Percentiles rank a stretch among this genome's conserved stretches.
Evolutionary conservation across 495 filamentous ascomycete genomes (phyloP).

Genomic region (Aspergillus olivimuriae): DNA sequence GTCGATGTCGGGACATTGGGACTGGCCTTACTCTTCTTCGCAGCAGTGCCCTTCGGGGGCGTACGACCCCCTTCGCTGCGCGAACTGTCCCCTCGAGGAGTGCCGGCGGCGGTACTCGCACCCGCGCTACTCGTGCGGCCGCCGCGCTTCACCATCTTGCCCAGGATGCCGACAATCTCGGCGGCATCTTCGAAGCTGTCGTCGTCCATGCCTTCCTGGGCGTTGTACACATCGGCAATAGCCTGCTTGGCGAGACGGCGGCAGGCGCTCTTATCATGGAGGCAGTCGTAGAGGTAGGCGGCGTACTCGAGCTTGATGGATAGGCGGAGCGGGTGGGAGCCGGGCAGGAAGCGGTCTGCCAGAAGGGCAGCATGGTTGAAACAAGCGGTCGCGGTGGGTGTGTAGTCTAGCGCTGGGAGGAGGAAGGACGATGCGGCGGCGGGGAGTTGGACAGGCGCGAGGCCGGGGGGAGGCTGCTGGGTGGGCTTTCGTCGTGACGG

Average conservation of each 20-base stretch:
- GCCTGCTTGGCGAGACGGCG: conserved; percentile 72
- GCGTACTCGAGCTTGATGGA: conserved; percentile 89
- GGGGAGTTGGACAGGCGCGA: conserved; percentile 41
- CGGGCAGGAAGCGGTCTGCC: conserved; percentile 68
- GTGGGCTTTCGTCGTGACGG: conserved; percentile 19
- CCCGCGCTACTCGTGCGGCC: conserved; percentile 25
- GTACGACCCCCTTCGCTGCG: conserved; percentile 30
- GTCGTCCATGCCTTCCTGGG: conserved; percentile 85
- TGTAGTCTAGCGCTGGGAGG: conserved; percentile 73
- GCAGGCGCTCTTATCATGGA: conserved; percentile 70
- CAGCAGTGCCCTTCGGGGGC: conserved; percentile 11
- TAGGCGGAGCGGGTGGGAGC: conserved; percentile 82
- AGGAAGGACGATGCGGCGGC: conserved; percentile 58
- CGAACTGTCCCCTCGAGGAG: conserved; percentile 23
- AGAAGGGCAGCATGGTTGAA: conserved; percentile 74
- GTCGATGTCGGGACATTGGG: not conserved
- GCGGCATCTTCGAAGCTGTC: conserved; percentile 78
- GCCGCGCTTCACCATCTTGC: conserved; percentile 72
- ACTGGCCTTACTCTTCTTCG: conserved; percentile 15
- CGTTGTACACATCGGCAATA: conserved; percentile 85
- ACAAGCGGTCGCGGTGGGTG: conserved; percentile 69
- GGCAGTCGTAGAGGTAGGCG: conserved; percentile 93
- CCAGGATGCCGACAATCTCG: conserved; percentile 64
- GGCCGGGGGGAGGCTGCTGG: conserved; percentile 32
- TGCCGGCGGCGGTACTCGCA: conserved; percentile 26